Conservation (phyloP, 1,284 basidiomycete species). For the Pseudomicrostroma phylloplanum region DNA sequence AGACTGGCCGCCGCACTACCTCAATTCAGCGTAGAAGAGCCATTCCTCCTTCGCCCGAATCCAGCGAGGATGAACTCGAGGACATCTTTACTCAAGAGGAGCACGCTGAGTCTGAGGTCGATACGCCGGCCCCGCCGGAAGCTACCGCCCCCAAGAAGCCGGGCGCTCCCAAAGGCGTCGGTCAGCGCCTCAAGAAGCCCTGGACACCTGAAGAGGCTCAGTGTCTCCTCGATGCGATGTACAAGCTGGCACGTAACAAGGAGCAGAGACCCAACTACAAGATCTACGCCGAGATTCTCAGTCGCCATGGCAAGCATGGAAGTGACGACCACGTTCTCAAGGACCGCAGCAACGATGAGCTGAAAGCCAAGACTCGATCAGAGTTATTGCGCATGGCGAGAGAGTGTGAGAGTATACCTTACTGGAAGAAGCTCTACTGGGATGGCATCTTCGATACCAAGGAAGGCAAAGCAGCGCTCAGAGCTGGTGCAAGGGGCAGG, state of each 20-base stretch:
- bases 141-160: neutral
- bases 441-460: neutral
- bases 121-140: neutral
- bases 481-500: too few relatives aligned
- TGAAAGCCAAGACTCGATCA: neutral
- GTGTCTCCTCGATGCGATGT: neutral
- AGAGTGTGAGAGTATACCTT: neutral
- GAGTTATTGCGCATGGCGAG: neutral
- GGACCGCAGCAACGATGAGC: neutral
- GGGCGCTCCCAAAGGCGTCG: too few relatives aligned
- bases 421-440: conserved; percentile 6
- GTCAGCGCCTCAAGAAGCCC: neutral
- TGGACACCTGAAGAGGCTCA: neutral
- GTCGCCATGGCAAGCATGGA: neutral
- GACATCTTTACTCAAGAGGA: neutral
- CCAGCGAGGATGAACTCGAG: neutral
- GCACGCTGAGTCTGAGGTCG: neutral
- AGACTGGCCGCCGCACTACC: neutral
- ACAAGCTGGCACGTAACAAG: conserved; percentile 1
- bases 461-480: neutral
- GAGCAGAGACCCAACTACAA: neutral
- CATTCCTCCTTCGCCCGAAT: neutral
- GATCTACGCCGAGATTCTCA: conserved; percentile 4
- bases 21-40: neutral
- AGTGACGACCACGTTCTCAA: neutral